These are phyloP conservation scores for Colletotrichum viniferum DNA, from an alignment of 2,329 filamentous ascomycete species.

Conservation along the genomic window DNA sequence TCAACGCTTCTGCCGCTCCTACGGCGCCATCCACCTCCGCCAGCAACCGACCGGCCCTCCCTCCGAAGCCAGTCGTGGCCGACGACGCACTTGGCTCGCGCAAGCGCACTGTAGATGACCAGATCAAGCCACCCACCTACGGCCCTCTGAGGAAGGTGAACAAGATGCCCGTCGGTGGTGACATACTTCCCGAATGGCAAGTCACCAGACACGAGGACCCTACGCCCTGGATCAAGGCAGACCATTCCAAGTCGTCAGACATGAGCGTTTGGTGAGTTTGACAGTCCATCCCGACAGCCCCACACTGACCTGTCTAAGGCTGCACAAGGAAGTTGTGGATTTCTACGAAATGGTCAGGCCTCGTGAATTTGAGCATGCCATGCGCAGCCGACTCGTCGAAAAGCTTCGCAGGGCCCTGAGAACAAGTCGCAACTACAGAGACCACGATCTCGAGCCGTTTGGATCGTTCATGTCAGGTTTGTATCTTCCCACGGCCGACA, in stretches of 20 bases:
- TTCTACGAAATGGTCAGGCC: slow-evolving; percentile 89
- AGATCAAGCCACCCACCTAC: slow-evolving; percentile 64
- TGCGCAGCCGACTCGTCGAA: slow-evolving; percentile 74
- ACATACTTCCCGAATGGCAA: slow-evolving; percentile 58
- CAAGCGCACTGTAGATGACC: slow-evolving; percentile 77
- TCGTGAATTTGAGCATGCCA: slow-evolving; percentile 73
- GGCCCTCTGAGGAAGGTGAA: slow-evolving; percentile 55
- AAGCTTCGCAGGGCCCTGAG: slow-evolving; percentile 68
- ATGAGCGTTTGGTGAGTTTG: slow-evolving; percentile 61
- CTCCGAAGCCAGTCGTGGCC: slow-evolving; percentile 30
- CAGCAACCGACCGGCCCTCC: slow-evolving; percentile 25
- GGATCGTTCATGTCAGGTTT: slow-evolving; percentile 92
- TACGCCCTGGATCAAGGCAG: slow-evolving; percentile 67
- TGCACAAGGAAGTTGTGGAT: slow-evolving; percentile 89
- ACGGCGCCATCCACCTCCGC: slow-evolving; percentile 24
- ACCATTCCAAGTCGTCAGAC: slow-evolving; percentile 58
- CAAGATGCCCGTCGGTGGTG: slow-evolving; percentile 54
- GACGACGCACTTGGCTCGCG: slow-evolving; percentile 61
- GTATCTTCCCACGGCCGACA: slow-evolving; percentile 77
- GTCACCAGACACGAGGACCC: slow-evolving; percentile 43
- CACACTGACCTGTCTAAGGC: slow-evolving; percentile 45
- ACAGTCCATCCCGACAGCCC: not conserved
- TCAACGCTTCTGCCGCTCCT: slow-evolving; percentile 22
- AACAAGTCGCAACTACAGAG: slow-evolving; percentile 54
- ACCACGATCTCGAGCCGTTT: slow-evolving; percentile 74